Base-by-base conservation (phyloP, 1,284 basidiomycete genomes). In the Microbotryum saponariae region DNA sequence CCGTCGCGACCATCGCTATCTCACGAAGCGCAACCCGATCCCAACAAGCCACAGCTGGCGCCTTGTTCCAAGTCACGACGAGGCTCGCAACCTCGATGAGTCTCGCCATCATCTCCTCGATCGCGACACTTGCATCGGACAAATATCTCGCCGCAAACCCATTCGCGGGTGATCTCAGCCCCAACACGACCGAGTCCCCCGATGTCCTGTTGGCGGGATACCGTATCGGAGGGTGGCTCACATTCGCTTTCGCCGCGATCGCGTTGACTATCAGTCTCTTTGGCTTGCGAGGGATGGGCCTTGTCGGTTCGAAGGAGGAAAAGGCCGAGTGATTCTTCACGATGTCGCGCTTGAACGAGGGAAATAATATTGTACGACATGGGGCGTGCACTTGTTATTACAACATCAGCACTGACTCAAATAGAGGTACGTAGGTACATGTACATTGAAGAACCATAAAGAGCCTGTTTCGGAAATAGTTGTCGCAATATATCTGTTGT, bases 61-160 rank as follows among this genome's bases (percentile, higher is more conserved):
- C 67, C 18, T 58, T 74, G 12, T 74, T 74, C 65, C 68, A 68
- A 58, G 71, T 72, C 1, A 70, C 68, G 2, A 70, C 69, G 6
- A 63, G 72, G 16, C 47, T 74, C 3, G 71, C 73, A 1, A 71
- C 71, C 8, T 73, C 73, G 20, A 61, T 73, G 21, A 70, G 70
- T 20, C 61, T 74, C 3, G 72, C 71, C 23, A 55, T 73, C 33
- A 65, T 66, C 3, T 68, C 71, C 2, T 65, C 70, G 14, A 69
- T 73, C 55, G 66, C 72, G 12, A 72, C 62, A 6, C 59, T 62
- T 4, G 69, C 70, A 37, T 50, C 51, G 6, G 33, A 21, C 4
- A 33, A 50, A 9, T 48, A 54, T 16, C 59, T 50, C 46, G 29
- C 14, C 5, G 16, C 8, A 4, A 21, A 27, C 45, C 27, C 51